Evolutionary conservation across 352 stramenopile genomes (phyloP), one percentile per base, ranked within the genome.

Genomic region (Pythium brachiatum): DNA sequence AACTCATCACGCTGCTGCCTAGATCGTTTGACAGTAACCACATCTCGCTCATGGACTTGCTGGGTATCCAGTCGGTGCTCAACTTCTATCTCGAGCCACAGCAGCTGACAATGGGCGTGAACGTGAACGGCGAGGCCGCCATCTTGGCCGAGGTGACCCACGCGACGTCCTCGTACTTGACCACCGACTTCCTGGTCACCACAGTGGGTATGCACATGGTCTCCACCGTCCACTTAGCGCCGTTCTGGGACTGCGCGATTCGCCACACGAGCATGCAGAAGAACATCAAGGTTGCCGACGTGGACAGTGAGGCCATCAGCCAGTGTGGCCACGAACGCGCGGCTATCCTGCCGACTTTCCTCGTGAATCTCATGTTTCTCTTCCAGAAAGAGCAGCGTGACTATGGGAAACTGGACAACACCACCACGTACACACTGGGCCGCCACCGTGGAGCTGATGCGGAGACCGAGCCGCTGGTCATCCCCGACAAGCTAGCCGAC

Each of bases 161-260:
- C 34, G 64, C 62, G 18, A 66, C 68, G 12, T 55, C 62, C 0
- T 57, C 64, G 11, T 70, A 74, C 41, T 65, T 80, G 31, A 74
- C 66, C 0, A 65, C 68, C 2, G 73, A 80, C 47, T 75, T 70
- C 38, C 25, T 78, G 1, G 64, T 74, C 34, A 80, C 69, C 29
- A 68, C 61, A 0, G 46, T 78, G 16, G 73, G 73, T 11, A 78
- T 76, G 73, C 63, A 72, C 31, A 64, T 67, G 9, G 53, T 69
- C 0, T 76, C 69, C 1, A 66, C 70, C 0, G 73, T 70, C 51
- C 63, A 76, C 34, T 57, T 81, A 31, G 73, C 70, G 26, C 70
- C 70, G 5, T 81, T 81, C 62, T 81, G 73, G 73, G 66, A 76
- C 25, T 81, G 73, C 34, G 70, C 68, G 5, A 78, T 81, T n/a